These are phyloP conservation scores for Trichocladium uniseriatum DNA, from an alignment of 495 filamentous ascomycete genomes.

Conservation along the genomic window DNA sequence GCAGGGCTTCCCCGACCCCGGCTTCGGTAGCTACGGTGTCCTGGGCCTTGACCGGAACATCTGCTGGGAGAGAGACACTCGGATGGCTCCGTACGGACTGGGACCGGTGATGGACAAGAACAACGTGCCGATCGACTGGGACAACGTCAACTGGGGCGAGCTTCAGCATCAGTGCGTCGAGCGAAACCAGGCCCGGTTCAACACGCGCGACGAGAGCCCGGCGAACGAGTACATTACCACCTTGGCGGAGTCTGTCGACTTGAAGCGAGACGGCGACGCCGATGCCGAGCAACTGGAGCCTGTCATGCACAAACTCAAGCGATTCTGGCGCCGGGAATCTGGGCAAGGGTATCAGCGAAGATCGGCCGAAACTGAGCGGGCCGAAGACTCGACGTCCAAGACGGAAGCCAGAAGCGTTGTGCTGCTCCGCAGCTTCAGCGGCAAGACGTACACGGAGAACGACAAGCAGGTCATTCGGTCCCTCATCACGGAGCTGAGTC, in stretches of 20 bases:
- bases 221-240: constrained; percentile 24
- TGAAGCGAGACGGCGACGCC: background rate
- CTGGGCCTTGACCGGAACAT: constrained; percentile 68
- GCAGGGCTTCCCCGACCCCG: constrained; percentile 61
- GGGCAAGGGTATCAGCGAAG: background rate
- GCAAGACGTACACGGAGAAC: constrained; percentile 58
- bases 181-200: constrained; percentile 54
- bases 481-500: constrained; percentile 60
- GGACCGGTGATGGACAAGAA: constrained; percentile 33
- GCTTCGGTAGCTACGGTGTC: constrained; percentile 66
- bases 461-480: constrained; percentile 64
- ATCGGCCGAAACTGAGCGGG: background rate
- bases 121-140: constrained; percentile 48
- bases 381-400: constrained; percentile 9
- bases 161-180: constrained; percentile 56
- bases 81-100: constrained; percentile 74
- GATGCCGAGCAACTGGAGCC: background rate
- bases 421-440: constrained; percentile 59
- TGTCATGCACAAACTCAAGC: background rate
- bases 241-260: background rate
- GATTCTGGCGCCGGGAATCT: constrained; percentile 4
- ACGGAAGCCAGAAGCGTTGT: constrained; percentile 53
- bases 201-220: constrained; percentile 13
- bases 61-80: constrained; percentile 86
- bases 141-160: constrained; percentile 57